Conservation (phyloP, 805 yeast genomes). For the Candida broadrunensis region DNA sequence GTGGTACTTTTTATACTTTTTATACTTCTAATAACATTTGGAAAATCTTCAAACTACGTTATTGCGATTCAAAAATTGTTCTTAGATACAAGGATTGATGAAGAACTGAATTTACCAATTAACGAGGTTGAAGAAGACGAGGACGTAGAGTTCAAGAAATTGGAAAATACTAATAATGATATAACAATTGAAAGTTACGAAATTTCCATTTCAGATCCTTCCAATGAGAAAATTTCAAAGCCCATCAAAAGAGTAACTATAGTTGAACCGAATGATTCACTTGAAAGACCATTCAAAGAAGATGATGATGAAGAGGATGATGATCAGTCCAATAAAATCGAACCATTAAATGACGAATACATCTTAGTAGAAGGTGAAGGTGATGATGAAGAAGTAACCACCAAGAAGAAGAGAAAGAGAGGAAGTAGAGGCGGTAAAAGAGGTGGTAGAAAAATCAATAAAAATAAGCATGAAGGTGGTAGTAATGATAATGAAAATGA, state of each 20-base stretch:
- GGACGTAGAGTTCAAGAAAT: background rate
- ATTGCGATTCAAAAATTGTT: conserved; percentile 1
- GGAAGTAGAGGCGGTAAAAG: conserved; percentile 85
- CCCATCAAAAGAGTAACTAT: conserved; percentile 18
- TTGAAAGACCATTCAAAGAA: conserved; percentile 8
- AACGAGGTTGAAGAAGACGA: conserved; percentile 1
- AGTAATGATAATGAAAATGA: conserved; percentile 11
- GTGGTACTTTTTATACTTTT: conserved; percentile 40
- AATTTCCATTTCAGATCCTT: conserved; percentile 6
- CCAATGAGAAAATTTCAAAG: background rate
- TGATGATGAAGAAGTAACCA: conserved; percentile 10
- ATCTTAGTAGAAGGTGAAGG: conserved; percentile 9
- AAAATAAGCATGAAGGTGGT: conserved; percentile 5
- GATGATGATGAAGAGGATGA: conserved; percentile 13
- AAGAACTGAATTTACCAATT: background rate
- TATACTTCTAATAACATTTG: conserved; percentile 31
- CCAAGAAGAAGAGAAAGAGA: conserved; percentile 66
- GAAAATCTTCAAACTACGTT: conserved; percentile 26
- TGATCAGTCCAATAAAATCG: conserved; percentile 8
- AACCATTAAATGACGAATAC: conserved; percentile 12
- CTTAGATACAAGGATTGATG: conserved; percentile 1
- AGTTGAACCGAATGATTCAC: conserved; percentile 14
- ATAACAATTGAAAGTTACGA: background rate
- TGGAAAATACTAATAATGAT: background rate
- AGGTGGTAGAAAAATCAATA: conserved; percentile 39